These are phyloP conservation scores for Podosphaera xanthii DNA, from an alignment of 2,329 filamentous ascomycete genomes.

Conservation along the genomic window DNA sequence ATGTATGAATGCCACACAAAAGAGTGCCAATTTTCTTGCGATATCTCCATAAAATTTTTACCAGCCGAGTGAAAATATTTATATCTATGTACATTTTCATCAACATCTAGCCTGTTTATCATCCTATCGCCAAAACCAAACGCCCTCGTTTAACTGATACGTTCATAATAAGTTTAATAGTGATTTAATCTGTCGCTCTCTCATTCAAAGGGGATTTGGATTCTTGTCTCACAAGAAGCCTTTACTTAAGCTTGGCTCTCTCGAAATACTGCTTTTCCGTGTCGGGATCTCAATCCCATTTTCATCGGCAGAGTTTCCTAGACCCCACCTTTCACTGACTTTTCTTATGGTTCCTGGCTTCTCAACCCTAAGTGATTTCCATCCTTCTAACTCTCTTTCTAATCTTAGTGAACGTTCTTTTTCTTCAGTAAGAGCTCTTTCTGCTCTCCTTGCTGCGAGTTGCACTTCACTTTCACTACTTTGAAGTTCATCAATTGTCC, in stretches of 20 bases:
- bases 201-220: not conserved
- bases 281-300: constrained; percentile 23
- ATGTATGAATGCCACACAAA: no score
- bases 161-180: not conserved
- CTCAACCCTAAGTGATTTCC: constrained; percentile 50
- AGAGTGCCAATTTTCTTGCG: no score
- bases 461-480: constrained; percentile 64
- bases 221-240: constrained; percentile 38
- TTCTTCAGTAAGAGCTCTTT: constrained; percentile 77
- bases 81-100: not conserved
- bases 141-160: not conserved
- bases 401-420: constrained; percentile 57
- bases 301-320: constrained; percentile 8
- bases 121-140: not conserved
- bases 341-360: constrained; percentile 17
- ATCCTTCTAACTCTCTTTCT: constrained; percentile 72
- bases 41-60: no score
- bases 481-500: constrained; percentile 85
- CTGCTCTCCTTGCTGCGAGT: constrained; percentile 60
- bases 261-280: constrained; percentile 41
- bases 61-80: not conserved
- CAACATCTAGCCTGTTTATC: not conserved
- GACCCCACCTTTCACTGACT: constrained; percentile 5
- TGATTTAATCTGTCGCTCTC: not conserved
- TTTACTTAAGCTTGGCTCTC: constrained; percentile 48